A percentile compares a stretch with the other conserved stretches of the same genome.
Evolutionary conservation across 306 rosid species (phyloP).

Genomic region (Nissolia schottii): DNA sequence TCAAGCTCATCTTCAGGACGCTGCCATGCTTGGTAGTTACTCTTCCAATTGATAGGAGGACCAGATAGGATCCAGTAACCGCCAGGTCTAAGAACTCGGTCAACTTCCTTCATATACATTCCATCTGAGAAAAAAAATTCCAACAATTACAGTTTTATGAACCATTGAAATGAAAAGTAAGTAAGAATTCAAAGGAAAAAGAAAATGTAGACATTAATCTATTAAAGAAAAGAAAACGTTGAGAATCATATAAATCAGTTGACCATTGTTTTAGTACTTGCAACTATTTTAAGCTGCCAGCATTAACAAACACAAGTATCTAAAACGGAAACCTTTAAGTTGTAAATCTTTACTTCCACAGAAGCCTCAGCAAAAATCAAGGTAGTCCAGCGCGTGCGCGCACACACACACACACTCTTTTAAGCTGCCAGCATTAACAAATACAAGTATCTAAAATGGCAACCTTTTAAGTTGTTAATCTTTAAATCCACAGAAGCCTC

Average conservation of each 20-base stretch:
- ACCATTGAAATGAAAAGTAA: background rate
- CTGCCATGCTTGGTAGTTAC: constrained; percentile 57
- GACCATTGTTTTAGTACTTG: constrained; percentile 2
- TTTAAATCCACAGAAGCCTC: background rate
- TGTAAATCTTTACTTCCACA: background rate
- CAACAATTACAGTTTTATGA: background rate
- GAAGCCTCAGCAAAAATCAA: background rate
- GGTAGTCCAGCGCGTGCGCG: background rate
- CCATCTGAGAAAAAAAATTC: constrained; percentile 50
- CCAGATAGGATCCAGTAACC: constrained; percentile 91
- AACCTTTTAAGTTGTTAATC: background rate
- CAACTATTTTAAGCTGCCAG: background rate
- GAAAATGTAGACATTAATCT: background rate
- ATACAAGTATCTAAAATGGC: background rate
- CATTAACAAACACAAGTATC: background rate
- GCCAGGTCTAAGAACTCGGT: constrained; percentile 85
- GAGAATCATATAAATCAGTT: background rate
- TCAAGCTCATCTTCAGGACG: constrained; percentile 60
- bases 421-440: background rate
- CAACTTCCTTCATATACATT: constrained; percentile 80
- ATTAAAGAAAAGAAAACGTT: background rate
- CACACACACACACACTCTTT: no score
- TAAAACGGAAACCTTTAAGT: background rate
- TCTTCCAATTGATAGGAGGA: constrained; percentile 76
- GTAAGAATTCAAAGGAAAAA: background rate